Percentiles rank a stretch among this genome's conserved stretches.
These are phyloP conservation scores for Hondaea fermentalgiana DNA, from an alignment of 108 stramenopile species.

Conservation along the genomic window DNA sequence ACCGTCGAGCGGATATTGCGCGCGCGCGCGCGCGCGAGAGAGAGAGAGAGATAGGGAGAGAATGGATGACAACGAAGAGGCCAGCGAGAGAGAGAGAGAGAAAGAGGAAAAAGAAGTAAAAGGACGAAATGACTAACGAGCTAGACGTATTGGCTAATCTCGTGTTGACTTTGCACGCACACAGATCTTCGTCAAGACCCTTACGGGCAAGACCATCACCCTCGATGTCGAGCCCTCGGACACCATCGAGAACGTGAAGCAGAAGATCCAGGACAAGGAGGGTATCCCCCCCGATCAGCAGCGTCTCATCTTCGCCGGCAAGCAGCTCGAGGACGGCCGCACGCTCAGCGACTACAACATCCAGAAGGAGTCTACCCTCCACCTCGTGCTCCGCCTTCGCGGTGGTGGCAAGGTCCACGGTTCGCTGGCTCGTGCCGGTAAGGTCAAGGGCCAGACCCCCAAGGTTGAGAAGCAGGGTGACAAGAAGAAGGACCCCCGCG, in stretches of 20 bases:
- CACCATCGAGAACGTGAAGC: constrained; percentile 97
- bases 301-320: constrained; percentile 87
- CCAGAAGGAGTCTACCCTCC: constrained; percentile 89
- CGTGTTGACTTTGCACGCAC: neutral
- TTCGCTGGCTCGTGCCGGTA: constrained; percentile 99
- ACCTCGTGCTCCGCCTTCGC: constrained; percentile 81
- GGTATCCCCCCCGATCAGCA: constrained; percentile 94
- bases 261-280: constrained; percentile 99
- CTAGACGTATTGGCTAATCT: too few species aligned
- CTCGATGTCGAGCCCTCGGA: constrained; percentile 96
- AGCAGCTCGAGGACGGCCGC: constrained; percentile 85
- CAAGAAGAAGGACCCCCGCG: constrained; percentile 83
- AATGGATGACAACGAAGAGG: too few species aligned
- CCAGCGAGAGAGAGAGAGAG: too few species aligned
- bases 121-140: too few species aligned
- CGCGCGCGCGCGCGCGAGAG: too few species aligned
- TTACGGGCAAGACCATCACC: constrained; percentile 95
- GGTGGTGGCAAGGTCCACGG: constrained; percentile 94
- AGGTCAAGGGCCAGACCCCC: constrained; percentile 99
- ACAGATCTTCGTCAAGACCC: constrained; percentile 68
- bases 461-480: constrained; percentile 88
- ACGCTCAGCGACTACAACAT: constrained; percentile 86
- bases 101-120: too few species aligned
- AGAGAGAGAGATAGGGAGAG: too few species aligned
- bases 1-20: too few species aligned